These are phyloP conservation scores for Oidiodendron maius DNA, from an alignment of 495 filamentous ascomycete species.

Conservation along the genomic window DNA sequence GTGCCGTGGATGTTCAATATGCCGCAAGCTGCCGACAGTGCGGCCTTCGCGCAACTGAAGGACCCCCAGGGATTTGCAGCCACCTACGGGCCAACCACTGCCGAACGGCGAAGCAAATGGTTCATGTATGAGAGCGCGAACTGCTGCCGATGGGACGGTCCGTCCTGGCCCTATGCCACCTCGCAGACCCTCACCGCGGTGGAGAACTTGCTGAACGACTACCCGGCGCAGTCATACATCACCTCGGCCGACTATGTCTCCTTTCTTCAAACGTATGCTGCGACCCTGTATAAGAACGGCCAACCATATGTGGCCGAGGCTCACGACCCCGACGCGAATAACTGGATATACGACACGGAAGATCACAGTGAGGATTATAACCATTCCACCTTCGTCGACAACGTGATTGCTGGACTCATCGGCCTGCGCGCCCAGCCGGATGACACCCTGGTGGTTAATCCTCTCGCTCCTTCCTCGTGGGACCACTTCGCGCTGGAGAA, in stretches of 20 bases:
- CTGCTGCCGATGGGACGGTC: conserved; percentile 43
- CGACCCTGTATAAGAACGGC: conserved; percentile 38
- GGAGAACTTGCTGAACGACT: no score
- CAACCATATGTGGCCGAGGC: conserved; percentile 39
- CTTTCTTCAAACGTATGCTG: no score
- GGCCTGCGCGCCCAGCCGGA: conserved; percentile 34
- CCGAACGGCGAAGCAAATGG: conserved; percentile 35
- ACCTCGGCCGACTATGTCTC: no score
- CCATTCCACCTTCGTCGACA: conserved; percentile 40
- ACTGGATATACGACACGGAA: conserved; percentile 32
- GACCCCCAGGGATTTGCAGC: conserved; percentile 32
- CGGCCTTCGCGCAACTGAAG: conserved; percentile 29
- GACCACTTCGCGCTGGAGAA: conserved; percentile 40
- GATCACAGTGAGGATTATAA: conserved; percentile 42
- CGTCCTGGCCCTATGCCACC: conserved; percentile 41
- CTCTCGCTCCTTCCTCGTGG: conserved; percentile 36
- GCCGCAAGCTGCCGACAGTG: no score
- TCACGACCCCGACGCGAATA: conserved; percentile 34
- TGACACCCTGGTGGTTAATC: conserved; percentile 30
- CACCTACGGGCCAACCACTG: conserved; percentile 37
- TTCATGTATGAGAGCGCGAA: no score
- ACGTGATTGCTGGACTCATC: conserved; percentile 39
- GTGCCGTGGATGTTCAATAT: no score
- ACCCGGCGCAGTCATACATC: no score
- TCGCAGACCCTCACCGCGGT: conserved; percentile 28